These are phyloP conservation scores for Lolium multiflorum DNA, from an alignment of 176 grass and related monocot genomes.

Conservation along the genomic window DNA sequence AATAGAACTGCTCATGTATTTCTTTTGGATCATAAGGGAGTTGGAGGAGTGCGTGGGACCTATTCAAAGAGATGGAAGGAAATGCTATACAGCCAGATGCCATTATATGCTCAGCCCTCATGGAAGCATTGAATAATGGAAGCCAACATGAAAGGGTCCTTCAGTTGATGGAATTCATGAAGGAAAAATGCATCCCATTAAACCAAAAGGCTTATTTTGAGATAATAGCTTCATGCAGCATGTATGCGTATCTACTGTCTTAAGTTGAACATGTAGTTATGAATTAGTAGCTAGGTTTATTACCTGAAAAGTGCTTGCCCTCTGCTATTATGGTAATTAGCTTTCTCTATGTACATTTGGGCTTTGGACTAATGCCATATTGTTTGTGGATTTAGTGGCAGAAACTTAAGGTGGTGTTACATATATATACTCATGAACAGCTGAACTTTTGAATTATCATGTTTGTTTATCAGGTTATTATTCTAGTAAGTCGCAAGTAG, in stretches of 20 bases:
- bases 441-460: constrained; percentile 19
- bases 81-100: constrained; percentile 64
- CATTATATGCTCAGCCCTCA: constrained; percentile 82
- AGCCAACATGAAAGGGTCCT: constrained; percentile 71
- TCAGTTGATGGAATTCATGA: constrained; percentile 80
- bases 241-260: constrained; percentile 60
- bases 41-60: constrained; percentile 73
- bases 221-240: constrained; percentile 88
- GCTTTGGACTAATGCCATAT: background rate
- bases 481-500: constrained; percentile 19
- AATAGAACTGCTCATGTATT: constrained; percentile 44
- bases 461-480: constrained; percentile 8
- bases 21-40: constrained; percentile 65
- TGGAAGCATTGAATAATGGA: constrained; percentile 81
- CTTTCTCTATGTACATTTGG: constrained; percentile 21
- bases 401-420: constrained; percentile 7
- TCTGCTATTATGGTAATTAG: constrained; percentile 4
- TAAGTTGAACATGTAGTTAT: constrained; percentile 31
- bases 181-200: constrained; percentile 67
- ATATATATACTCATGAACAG: background rate
- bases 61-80: constrained; percentile 82
- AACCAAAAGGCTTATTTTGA: constrained; percentile 80
- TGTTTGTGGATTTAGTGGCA: constrained; percentile 20
- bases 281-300: constrained; percentile 29
- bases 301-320: constrained; percentile 4